Conservation (phyloP, 768 basidiomycete genomes). For the Mycena vulgaris region DNA sequence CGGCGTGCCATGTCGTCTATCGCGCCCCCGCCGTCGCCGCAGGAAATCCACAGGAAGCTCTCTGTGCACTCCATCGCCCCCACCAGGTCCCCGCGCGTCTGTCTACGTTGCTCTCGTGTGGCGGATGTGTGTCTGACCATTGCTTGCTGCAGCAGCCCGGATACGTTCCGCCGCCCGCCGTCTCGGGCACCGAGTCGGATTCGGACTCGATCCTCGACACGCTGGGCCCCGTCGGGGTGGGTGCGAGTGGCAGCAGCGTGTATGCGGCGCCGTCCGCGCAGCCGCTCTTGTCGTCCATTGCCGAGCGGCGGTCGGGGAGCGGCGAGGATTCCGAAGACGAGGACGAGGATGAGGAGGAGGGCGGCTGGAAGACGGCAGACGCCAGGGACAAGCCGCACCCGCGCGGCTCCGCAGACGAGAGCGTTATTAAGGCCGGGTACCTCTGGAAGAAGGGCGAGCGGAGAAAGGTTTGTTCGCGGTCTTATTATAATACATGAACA, state of each 20-base stretch:
- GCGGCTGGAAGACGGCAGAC: conserved; percentile 74
- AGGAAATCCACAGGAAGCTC: conserved; percentile 90
- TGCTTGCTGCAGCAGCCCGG: conserved; percentile 18
- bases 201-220: conserved; percentile 81
- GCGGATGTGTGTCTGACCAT: background rate
- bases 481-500: conserved; percentile 24
- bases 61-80: conserved; percentile 76
- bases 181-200: conserved; percentile 90
- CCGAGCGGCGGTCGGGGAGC: conserved; percentile 78
- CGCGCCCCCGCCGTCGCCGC: conserved; percentile 83
- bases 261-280: conserved; percentile 55
- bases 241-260: conserved; percentile 39
- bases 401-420: conserved; percentile 72
- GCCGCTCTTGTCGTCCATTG: conserved; percentile 81
- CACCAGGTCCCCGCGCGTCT: conserved; percentile 59
- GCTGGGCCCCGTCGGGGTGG: conserved; percentile 48
- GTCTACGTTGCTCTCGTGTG: background rate
- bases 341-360: conserved; percentile 71
- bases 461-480: conserved; percentile 80
- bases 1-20: conserved; percentile 41
- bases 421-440: conserved; percentile 92
- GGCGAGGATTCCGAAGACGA: conserved; percentile 87
- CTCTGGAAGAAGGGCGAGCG: conserved; percentile 98
- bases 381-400: conserved; percentile 51
- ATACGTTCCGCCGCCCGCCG: conserved; percentile 39